Percentiles rank a stretch among this genome's conserved stretches.
Conservation (phyloP, 108 stramenopile species). For the Pelagomonas calceolata region DNA sequence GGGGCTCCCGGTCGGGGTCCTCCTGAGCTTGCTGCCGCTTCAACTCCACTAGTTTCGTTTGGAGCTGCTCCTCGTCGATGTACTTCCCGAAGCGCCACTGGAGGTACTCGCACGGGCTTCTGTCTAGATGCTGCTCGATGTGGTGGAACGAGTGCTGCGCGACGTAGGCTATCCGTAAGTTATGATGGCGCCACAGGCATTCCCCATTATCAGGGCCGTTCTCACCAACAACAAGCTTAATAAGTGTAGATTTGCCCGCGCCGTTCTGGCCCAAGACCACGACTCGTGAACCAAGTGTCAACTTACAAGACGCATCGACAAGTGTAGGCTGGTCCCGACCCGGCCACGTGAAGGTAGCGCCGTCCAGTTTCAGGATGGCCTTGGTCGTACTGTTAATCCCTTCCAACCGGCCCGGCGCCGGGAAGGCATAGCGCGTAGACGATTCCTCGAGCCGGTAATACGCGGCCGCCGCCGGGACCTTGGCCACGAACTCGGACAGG, state of each 20-base stretch:
- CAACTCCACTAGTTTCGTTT: slow-evolving; percentile 9
- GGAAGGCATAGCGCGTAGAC: slow-evolving; percentile 30
- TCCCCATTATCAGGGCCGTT: slow-evolving; percentile 66
- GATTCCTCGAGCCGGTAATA: slow-evolving; percentile 66
- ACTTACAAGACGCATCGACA: slow-evolving; percentile 60
- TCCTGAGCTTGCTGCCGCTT: slow-evolving; percentile 28
- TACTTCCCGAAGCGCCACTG: slow-evolving; percentile 93
- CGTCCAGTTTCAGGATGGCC: slow-evolving; percentile 83
- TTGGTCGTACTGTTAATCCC: slow-evolving; percentile 89
- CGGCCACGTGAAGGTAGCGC: slow-evolving; percentile 75
- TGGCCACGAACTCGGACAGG: slow-evolving; percentile 73
- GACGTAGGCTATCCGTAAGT: slow-evolving; percentile 86
- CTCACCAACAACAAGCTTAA: slow-evolving; percentile 85
- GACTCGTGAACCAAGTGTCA: slow-evolving; percentile 73
- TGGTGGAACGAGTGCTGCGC: slow-evolving; percentile 91
- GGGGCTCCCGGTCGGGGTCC: slow-evolving; percentile 28
- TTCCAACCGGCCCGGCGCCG: slow-evolving; percentile 67
- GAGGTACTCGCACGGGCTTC: slow-evolving; percentile 80
- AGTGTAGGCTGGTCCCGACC: slow-evolving; percentile 54
- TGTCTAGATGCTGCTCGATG: slow-evolving; percentile 83
- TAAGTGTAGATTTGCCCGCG: slow-evolving; percentile 77
- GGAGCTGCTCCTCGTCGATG: slow-evolving; percentile 59
- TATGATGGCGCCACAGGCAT: slow-evolving; percentile 74
- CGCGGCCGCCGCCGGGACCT: slow-evolving; percentile 77
- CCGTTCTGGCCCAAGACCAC: slow-evolving; percentile 81